Evolutionary conservation across 2,329 filamentous ascomycete genomes (phyloP), one percentile per base, ranked within the genome.

Genomic region (Monilinia polystroma): DNA sequence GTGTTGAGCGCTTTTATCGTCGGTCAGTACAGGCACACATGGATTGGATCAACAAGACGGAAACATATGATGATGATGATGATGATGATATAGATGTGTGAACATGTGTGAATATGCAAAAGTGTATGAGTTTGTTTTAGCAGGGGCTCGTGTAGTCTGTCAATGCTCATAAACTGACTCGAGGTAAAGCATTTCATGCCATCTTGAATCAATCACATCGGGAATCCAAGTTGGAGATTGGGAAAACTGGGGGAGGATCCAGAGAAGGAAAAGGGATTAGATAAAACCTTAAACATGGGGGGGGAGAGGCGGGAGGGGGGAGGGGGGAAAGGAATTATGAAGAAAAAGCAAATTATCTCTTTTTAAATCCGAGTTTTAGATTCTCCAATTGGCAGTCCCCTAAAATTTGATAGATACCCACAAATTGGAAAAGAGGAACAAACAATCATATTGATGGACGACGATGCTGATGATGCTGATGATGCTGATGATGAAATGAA

Each of bases 141-240:
- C 35, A 43, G 20, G 57, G 57, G 45, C 29, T 51, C 45, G 57
- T 51, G 29, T 38, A 60, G 29, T 26, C 45, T 35, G 58, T 51
- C 58, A 60, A 60, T 60, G 58, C 58, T 38, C 58, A 12, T 26
- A 20, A 12, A 60, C 58, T 60, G 58, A 60, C 58, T 60, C 58
- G 45, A 26, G 29, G 16, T 26, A 23, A 38, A 29, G 57, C 12
- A 60, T 20, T 23, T 49, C 26, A 49, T 54, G 4, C 23, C 12
- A 14, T 52, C 6, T 16, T 58, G 45, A 26, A 35, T 43, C 26
- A 35, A 49, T 35, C 43, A 60, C 43, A 60, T 49, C 47, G 43
- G 49, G 29, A 60, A 49, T 23, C 2, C 14, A 35, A 60, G 43
- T 29, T 60, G 57, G 43, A 35, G 57, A 60, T 18, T 35, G 26